Evolutionary conservation across 2,329 filamentous ascomycete species (phyloP).

Genomic region (Hymenotorrendiella dingleyae): DNA sequence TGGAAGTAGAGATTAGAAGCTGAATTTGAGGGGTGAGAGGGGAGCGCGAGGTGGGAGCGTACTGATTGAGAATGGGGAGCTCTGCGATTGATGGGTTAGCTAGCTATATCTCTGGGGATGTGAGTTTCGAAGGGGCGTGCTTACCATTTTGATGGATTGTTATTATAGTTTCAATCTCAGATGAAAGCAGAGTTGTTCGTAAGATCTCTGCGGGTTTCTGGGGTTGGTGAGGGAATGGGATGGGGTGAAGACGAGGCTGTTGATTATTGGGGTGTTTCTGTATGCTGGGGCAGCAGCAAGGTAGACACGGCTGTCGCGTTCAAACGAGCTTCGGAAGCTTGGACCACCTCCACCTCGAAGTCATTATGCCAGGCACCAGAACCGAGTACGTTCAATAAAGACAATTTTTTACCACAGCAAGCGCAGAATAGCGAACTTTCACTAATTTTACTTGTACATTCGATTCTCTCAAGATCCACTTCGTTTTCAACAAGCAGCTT

Average conservation of each 20-base stretch:
- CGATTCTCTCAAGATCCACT: background rate
- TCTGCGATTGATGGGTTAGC: constrained; percentile 46
- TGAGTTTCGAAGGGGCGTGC: constrained; percentile 5
- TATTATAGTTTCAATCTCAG: background rate
- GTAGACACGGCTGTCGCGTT: constrained; percentile 31
- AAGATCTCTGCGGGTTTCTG: too few species aligned
- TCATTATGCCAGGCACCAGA: constrained; percentile 25
- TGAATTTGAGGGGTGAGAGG: constrained; percentile 5
- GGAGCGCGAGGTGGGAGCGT: constrained; percentile 32
- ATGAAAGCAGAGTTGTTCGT: too few species aligned
- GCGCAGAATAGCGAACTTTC: too few species aligned
- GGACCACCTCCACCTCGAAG: constrained; percentile 18
- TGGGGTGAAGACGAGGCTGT: background rate
- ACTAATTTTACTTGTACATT: too few species aligned
- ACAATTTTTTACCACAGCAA: too few species aligned
- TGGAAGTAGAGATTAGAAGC: constrained; percentile 30
- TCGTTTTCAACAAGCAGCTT: background rate
- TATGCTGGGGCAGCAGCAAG: constrained; percentile 20
- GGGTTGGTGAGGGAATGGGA: too few species aligned
- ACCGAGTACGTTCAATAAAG: too few species aligned
- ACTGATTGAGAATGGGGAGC: constrained; percentile 96
- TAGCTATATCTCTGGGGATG: constrained; percentile 11
- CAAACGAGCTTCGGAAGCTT: constrained; percentile 25
- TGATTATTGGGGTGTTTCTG: constrained; percentile 8
- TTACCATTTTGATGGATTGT: constrained; percentile 26